A percentile compares a stretch with the other conserved stretches of the same genome.
These are phyloP conservation scores for Huntiella abstrusa DNA, from an alignment of 2,329 filamentous ascomycete species.

Conservation along the genomic window DNA sequence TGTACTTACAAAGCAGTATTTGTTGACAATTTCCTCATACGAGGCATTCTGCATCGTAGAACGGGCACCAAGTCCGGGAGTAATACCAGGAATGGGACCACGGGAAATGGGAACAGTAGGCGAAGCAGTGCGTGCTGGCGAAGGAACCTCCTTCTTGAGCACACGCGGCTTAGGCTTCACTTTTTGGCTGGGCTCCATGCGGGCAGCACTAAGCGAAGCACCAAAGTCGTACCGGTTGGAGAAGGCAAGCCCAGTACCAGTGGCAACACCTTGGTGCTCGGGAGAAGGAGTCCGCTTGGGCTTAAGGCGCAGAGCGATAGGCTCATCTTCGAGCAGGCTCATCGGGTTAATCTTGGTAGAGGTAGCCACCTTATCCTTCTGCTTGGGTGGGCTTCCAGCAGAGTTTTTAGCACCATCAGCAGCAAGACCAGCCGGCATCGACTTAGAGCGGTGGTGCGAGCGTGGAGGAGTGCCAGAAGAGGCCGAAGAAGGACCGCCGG, in stretches of 20 bases:
- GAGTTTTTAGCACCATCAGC: constrained; percentile 23
- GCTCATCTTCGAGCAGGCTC: constrained; percentile 38
- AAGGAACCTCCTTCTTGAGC: constrained; percentile 35
- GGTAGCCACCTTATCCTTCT: not conserved
- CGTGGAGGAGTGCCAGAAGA: constrained; percentile 2
- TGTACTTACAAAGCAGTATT: constrained; percentile 96
- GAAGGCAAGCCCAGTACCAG: constrained; percentile 34
- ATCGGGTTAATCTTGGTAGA: constrained; percentile 3
- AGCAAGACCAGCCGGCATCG: constrained; percentile 41
- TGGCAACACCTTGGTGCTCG: constrained; percentile 7
- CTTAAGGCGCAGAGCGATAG: constrained; percentile 48
- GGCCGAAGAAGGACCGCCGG: constrained; percentile 16
- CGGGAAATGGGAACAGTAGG: constrained; percentile 3
- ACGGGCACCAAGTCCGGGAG: constrained; percentile 30
- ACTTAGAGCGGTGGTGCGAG: constrained; percentile 27
- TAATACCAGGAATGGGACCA: constrained; percentile 16
- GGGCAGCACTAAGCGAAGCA: constrained; percentile 71
- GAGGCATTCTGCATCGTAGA: constrained; percentile 59
- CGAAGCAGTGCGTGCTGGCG: constrained; percentile 4
- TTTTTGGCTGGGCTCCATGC: constrained; percentile 28
- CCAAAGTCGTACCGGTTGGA: constrained; percentile 91
- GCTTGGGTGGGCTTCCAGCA: not conserved
- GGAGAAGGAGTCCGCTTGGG: constrained; percentile 35
- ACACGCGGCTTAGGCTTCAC: constrained; percentile 4
- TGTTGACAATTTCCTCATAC: constrained; percentile 93